Evolutionary conservation across 2,329 filamentous ascomycete genomes (phyloP).

Genomic region (Cladophialophora chaetospira): DNA sequence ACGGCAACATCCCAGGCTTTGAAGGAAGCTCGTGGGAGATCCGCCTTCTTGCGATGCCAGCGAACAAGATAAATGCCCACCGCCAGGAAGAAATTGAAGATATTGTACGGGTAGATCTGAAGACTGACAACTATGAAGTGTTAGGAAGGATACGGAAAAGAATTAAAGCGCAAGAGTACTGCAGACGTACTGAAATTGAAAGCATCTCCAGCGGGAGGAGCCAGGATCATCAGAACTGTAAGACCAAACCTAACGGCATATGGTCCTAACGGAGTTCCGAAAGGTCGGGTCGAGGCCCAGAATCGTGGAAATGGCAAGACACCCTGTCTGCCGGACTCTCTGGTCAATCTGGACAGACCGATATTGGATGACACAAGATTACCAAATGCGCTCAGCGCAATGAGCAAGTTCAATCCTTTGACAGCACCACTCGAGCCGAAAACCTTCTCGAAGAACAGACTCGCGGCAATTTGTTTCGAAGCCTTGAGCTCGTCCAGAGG

Average conservation of each 20-base stretch:
- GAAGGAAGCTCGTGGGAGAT: slow-evolving; percentile 51
- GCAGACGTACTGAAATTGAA: slow-evolving; percentile 42
- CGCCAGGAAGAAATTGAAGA: slow-evolving; percentile 61
- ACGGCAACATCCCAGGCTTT: slow-evolving; percentile 61
- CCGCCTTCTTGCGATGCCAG: slow-evolving; percentile 53
- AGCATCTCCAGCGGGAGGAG: slow-evolving; percentile 63
- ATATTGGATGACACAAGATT: slow-evolving; percentile 60
- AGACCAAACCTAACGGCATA: slow-evolving; percentile 60
- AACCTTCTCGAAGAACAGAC: slow-evolving; percentile 60
- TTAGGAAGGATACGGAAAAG: neutral
- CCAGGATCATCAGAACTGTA: slow-evolving; percentile 62
- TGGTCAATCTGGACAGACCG: slow-evolving; percentile 57
- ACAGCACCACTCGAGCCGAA: slow-evolving; percentile 56
- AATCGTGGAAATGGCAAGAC: slow-evolving; percentile 61
- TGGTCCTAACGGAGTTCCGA: slow-evolving; percentile 63
- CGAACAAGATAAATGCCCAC: slow-evolving; percentile 62
- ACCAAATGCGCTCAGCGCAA: slow-evolving; percentile 60
- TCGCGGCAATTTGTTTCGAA: slow-evolving; percentile 58
- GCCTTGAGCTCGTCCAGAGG: slow-evolving; percentile 54
- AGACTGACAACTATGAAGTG: slow-evolving; percentile 55
- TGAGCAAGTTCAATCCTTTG: slow-evolving; percentile 59
- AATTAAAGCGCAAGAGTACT: neutral
- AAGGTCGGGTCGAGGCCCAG: slow-evolving; percentile 65
- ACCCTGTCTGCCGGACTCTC: slow-evolving; percentile 65
- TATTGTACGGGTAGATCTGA: slow-evolving; percentile 57